Evolutionary conservation across 139 green algal species (phyloP).

Genomic region (Tetraselmis striata): DNA sequence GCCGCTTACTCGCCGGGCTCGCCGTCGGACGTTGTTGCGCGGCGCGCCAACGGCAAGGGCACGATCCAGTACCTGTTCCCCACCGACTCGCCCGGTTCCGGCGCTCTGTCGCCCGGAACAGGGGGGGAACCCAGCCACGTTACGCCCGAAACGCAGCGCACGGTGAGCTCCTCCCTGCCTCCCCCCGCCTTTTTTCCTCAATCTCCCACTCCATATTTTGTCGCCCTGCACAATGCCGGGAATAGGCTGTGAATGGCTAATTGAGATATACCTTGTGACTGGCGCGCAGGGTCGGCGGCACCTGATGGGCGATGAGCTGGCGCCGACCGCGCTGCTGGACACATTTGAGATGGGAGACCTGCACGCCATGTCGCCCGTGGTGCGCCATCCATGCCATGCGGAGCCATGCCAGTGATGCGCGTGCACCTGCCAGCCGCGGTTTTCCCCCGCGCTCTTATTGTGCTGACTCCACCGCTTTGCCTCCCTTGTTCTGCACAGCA

Average conservation of each 20-base stretch:
- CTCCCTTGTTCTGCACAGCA: too few species aligned
- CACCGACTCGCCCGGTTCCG: not conserved
- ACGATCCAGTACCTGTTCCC: not conserved
- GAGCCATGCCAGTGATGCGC: too few species aligned
- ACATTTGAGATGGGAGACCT: not conserved
- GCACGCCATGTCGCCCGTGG: not conserved
- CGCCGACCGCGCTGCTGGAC: not conserved
- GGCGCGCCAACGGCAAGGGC: not conserved
- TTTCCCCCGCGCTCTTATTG: too few species aligned
- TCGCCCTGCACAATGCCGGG: too few species aligned
- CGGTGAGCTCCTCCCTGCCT: too few species aligned
- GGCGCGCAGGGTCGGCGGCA: not conserved
- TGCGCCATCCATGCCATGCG: too few species aligned
- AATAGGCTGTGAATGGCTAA: too few species aligned
- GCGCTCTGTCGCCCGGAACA: not conserved
- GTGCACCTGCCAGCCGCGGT: too few species aligned
- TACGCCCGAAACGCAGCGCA: not conserved
- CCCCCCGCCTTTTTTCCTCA: too few species aligned
- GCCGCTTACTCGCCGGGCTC: not conserved
- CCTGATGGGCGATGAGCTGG: not conserved
- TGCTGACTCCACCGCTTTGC: too few species aligned
- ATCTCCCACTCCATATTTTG: too few species aligned
- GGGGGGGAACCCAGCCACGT: not conserved
- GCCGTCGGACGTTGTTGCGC: not conserved
- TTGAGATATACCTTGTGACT: too few species aligned